Conservation (phyloP, 345 rosid species). For the Hibiscus trionum region DNA sequence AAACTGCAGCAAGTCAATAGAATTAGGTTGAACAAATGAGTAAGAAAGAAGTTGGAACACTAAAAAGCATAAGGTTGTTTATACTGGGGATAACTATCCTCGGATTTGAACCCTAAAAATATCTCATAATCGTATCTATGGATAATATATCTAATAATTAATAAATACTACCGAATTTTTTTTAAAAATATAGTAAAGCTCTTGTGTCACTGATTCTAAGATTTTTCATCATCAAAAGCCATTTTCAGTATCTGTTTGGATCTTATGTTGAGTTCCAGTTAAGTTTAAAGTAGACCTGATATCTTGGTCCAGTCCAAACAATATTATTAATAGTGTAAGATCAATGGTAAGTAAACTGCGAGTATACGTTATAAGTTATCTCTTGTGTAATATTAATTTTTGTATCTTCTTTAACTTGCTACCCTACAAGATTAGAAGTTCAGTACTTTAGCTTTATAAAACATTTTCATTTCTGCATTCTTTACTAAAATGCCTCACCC, state of each 20-base stretch:
- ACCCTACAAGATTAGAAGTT: not conserved
- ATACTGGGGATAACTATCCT: too few species aligned
- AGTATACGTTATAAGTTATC: not conserved
- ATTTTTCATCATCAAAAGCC: too few species aligned
- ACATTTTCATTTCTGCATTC: slow-evolving; percentile 1
- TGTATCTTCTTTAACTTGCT: not conserved
- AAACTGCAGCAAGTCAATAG: too few species aligned
- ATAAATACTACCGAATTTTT: too few species aligned
- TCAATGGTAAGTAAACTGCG: not conserved
- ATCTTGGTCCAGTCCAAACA: not conserved
- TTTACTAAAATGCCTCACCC: not conserved
- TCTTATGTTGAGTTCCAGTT: not conserved
- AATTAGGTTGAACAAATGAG: too few species aligned
- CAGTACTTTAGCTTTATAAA: not conserved
- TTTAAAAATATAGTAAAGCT: too few species aligned
- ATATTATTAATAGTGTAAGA: not conserved
- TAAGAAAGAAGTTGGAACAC: too few species aligned
- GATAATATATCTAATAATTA: too few species aligned
- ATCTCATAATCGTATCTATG: too few species aligned
- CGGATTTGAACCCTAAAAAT: too few species aligned
- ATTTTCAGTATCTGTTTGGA: not conserved
- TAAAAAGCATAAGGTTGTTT: too few species aligned
- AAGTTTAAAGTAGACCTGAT: not conserved
- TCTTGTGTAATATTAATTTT: not conserved
- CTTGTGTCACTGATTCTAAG: too few species aligned